These are phyloP conservation scores for Fusarium decemcellulare DNA, from an alignment of 2,329 filamentous ascomycete genomes.

Conservation along the genomic window DNA sequence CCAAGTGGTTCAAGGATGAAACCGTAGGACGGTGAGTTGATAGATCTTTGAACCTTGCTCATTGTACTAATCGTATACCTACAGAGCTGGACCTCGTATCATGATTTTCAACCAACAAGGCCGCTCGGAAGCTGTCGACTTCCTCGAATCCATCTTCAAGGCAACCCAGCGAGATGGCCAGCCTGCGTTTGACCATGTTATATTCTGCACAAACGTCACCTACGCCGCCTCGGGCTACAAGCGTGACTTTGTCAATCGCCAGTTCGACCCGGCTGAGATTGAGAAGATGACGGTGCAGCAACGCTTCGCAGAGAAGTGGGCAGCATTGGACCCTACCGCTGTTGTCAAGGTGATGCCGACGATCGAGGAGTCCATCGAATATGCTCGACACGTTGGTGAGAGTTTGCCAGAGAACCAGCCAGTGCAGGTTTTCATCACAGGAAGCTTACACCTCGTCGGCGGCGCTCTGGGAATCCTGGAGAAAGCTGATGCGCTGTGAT, in stretches of 20 bases:
- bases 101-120: conserved; percentile 93
- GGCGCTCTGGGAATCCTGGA: conserved; percentile 66
- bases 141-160: conserved; percentile 63
- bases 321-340: conserved; percentile 60
- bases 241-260: conserved; percentile 70
- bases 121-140: conserved; percentile 66
- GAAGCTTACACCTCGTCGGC: conserved; percentile 75
- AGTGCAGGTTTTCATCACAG: conserved; percentile 69
- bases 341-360: conserved; percentile 64
- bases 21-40: conserved; percentile 51
- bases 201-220: conserved; percentile 87
- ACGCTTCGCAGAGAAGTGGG: conserved; percentile 68
- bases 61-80: neutral
- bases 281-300: conserved; percentile 66
- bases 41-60: neutral
- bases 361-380: conserved; percentile 69
- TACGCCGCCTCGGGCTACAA: conserved; percentile 67
- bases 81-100: conserved; percentile 57
- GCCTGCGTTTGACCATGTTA: conserved; percentile 75
- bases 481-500: conserved; percentile 59
- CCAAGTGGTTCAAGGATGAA: conserved; percentile 82
- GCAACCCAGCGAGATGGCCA: conserved; percentile 49
- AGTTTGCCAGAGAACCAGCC: conserved; percentile 50
- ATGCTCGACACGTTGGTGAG: conserved; percentile 56
- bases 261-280: conserved; percentile 66